Evolutionary conservation across 1,139 yeast genomes (phyloP).

Genomic region (Geotrichum siamense): DNA sequence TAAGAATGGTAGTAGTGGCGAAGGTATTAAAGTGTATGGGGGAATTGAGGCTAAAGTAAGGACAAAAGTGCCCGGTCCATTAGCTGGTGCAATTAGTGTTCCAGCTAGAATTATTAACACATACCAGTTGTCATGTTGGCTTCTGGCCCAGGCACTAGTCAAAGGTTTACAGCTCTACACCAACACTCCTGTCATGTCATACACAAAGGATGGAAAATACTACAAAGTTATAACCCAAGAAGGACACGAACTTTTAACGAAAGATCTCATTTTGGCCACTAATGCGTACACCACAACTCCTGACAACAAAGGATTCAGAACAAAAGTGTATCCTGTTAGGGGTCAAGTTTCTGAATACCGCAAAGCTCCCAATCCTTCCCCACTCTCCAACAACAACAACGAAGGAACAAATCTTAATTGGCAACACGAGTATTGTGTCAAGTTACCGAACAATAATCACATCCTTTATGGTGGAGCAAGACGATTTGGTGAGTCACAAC

Average conservation of each 20-base stretch:
- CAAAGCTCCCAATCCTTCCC: not conserved
- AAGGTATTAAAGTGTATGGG: slow-evolving; percentile 17
- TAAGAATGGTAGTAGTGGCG: slow-evolving; percentile 18
- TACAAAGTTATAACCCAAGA: slow-evolving; percentile 29
- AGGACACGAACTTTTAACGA: slow-evolving; percentile 33
- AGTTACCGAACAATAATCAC: slow-evolving; percentile 17
- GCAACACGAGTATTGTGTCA: slow-evolving; percentile 26
- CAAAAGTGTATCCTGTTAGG: slow-evolving; percentile 24
- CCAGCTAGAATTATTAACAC: slow-evolving; percentile 42
- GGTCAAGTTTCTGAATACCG: slow-evolving; percentile 25
- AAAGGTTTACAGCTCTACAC: slow-evolving; percentile 39
- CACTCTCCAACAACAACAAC: too few species aligned
- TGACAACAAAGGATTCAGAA: slow-evolving; percentile 15
- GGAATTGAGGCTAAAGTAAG: slow-evolving; percentile 20
- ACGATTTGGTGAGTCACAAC: slow-evolving; percentile 20
- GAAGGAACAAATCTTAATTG: slow-evolving; percentile 21
- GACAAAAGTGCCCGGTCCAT: slow-evolving; percentile 19
- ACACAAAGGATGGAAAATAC: slow-evolving; percentile 23
- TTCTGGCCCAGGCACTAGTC: slow-evolving; percentile 31
- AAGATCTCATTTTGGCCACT: slow-evolving; percentile 38
- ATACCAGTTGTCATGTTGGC: slow-evolving; percentile 34
- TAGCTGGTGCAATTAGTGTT: slow-evolving; percentile 33
- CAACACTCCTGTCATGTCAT: slow-evolving; percentile 32
- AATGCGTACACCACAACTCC: slow-evolving; percentile 37
- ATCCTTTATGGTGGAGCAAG: slow-evolving; percentile 30